phyloP scores from a whole-genome alignment of 805 yeast genomes.

The Sugiyamaella marilandica region DNA sequence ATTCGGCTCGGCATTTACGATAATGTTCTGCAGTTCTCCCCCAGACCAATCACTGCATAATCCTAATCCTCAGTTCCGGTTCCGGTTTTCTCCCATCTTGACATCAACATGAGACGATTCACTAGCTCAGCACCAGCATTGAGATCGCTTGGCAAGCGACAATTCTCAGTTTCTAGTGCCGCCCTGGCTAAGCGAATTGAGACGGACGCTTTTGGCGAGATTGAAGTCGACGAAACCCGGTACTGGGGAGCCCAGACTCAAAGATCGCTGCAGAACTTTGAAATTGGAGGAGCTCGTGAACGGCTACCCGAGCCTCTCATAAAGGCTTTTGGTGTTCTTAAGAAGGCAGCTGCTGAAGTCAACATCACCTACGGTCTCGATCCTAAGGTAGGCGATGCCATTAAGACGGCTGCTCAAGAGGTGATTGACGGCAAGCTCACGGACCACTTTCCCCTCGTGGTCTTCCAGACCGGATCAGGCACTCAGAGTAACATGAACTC shows the following conservation, averaged over 20 bases:
- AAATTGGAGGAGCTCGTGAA: slow-evolving; percentile 91
- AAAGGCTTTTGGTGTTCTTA: slow-evolving; percentile 86
- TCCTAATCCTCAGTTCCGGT: slow-evolving; percentile 1
- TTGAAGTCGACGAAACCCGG: slow-evolving; percentile 78
- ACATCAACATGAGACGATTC: slow-evolving; percentile 10
- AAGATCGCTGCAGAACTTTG: slow-evolving; percentile 88
- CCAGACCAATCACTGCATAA: neutral
- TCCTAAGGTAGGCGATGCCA: slow-evolving; percentile 76
- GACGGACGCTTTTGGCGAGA: slow-evolving; percentile 94
- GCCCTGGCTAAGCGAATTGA: slow-evolving; percentile 55
- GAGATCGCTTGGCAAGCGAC: neutral
- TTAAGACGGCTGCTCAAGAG: slow-evolving; percentile 91
- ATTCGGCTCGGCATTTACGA: neutral
- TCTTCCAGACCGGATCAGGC: slow-evolving; percentile 98
- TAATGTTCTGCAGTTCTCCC: neutral
- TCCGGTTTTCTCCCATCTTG: slow-evolving; percentile 1
- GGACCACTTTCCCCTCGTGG: slow-evolving; percentile 96
- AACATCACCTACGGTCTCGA: slow-evolving; percentile 83
- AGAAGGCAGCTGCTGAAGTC: slow-evolving; percentile 91
- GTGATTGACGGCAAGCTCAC: slow-evolving; percentile 86
- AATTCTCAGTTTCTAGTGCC: slow-evolving; percentile 9
- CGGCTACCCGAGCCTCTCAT: slow-evolving; percentile 88
- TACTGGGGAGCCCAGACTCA: slow-evolving; percentile 98
- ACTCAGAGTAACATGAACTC: slow-evolving; percentile 99
- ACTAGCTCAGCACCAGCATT: neutral